Evolutionary conservation across 768 basidiomycete genomes (phyloP).

Genomic region (Lentinula raphanica): DNA sequence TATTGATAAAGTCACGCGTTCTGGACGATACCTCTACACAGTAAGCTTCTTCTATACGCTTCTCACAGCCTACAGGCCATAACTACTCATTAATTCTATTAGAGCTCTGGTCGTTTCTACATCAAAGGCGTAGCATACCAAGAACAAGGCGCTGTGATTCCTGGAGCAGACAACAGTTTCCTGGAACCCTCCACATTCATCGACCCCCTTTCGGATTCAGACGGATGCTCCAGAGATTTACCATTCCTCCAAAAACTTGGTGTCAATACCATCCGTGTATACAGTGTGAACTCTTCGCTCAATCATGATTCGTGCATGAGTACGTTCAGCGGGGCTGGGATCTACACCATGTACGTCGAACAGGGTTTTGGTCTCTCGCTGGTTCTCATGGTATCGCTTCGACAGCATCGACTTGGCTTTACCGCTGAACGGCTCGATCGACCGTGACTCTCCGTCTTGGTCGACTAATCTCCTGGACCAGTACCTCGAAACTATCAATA

Average conservation of each 20-base stretch:
- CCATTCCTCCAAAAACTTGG: slow-evolving; percentile 70
- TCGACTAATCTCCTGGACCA: slow-evolving; percentile 72
- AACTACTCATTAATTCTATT: slow-evolving; percentile 74
- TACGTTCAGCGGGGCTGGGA: slow-evolving; percentile 68
- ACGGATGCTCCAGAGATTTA: slow-evolving; percentile 73
- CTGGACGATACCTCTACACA: slow-evolving; percentile 30
- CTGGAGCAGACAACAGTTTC: slow-evolving; percentile 53
- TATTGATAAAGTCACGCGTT: slow-evolving; percentile 60
- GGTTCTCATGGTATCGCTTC: slow-evolving; percentile 1
- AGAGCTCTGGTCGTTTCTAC: slow-evolving; percentile 67
- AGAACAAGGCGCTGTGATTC: slow-evolving; percentile 54
- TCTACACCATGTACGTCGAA: slow-evolving; percentile 76
- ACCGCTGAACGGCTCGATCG: slow-evolving; percentile 81
- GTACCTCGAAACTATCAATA: slow-evolving; percentile 73
- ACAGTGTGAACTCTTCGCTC: slow-evolving; percentile 76
- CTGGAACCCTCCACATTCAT: slow-evolving; percentile 68
- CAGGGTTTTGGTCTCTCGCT: not conserved
- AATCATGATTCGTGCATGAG: slow-evolving; percentile 90
- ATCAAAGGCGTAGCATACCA: slow-evolving; percentile 88
- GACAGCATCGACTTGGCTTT: slow-evolving; percentile 79
- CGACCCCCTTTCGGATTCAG: slow-evolving; percentile 68
- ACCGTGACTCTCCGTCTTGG: slow-evolving; percentile 72
- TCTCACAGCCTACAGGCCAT: slow-evolving; percentile 13
- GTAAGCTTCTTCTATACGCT: not conserved
- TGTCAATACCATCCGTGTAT: slow-evolving; percentile 80